Evolutionary conservation across 805 yeast genomes (phyloP).

Genomic region (Schizosaccharomyces pombe): DNA sequence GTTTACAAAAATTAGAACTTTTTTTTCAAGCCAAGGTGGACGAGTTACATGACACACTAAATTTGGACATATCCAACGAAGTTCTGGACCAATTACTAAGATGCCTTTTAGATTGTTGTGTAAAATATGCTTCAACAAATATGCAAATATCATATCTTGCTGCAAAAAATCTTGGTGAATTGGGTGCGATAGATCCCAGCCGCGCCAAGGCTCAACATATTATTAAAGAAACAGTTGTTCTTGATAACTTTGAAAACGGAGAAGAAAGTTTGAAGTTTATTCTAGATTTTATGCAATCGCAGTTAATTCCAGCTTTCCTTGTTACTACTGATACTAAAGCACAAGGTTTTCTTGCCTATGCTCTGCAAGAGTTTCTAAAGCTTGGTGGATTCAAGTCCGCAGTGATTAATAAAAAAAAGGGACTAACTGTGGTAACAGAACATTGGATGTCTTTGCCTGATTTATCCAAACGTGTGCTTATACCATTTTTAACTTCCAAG

Average conservation of each 20-base stretch:
- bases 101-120: slow-evolving; percentile 13
- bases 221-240: slow-evolving; percentile 24
- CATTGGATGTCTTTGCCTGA: slow-evolving; percentile 42
- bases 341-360: slow-evolving; percentile 63
- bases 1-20: slow-evolving; percentile 8
- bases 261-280: slow-evolving; percentile 44
- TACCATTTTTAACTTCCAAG: slow-evolving; percentile 51
- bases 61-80: slow-evolving; percentile 3
- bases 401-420: slow-evolving; percentile 9
- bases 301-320: slow-evolving; percentile 66
- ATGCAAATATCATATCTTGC: slow-evolving; percentile 30
- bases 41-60: slow-evolving; percentile 5
- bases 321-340: slow-evolving; percentile 70
- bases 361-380: slow-evolving; percentile 67
- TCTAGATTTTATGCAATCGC: slow-evolving; percentile 36
- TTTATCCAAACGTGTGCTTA: slow-evolving; percentile 44
- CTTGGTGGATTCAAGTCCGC: slow-evolving; percentile 26
- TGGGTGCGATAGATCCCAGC: slow-evolving; percentile 56
- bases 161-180: slow-evolving; percentile 43
- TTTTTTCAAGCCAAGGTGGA: slow-evolving; percentile 6
- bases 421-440: slow-evolving; percentile 7
- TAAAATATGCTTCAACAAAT: slow-evolving; percentile 11
- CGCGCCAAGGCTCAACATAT: slow-evolving; percentile 24
- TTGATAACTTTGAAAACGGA: slow-evolving; percentile 38
- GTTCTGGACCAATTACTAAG: slow-evolving; percentile 10